Conservation (phyloP, 345 rosid genomes). For the Anastatica hierochuntica region DNA sequence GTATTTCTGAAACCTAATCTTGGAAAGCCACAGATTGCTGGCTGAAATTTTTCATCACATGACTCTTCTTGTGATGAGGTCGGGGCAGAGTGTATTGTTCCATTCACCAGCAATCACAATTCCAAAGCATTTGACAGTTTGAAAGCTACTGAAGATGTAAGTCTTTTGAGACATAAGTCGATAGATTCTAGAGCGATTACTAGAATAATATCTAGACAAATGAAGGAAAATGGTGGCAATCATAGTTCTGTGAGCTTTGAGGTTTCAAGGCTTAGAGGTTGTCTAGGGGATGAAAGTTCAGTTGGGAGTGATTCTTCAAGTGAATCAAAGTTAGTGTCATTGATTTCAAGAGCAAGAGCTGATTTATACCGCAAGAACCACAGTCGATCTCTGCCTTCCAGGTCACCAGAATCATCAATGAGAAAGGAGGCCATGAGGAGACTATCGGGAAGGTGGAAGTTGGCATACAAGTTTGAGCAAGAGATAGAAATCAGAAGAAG, state of each 20-base stretch:
- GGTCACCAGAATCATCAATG: constrained; percentile 45
- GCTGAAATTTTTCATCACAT: constrained; percentile 30
- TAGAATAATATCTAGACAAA: constrained; percentile 46
- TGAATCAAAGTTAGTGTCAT: constrained; percentile 37
- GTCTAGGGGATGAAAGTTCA: constrained; percentile 60
- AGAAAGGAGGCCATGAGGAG: constrained; percentile 72
- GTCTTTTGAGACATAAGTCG: constrained; percentile 31
- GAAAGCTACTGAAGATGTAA: constrained; percentile 29
- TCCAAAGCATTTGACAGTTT: constrained; percentile 20
- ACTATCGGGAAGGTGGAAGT: constrained; percentile 82
- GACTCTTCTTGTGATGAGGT: constrained; percentile 33
- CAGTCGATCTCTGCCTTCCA: constrained; percentile 30
- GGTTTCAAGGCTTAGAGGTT: constrained; percentile 39
- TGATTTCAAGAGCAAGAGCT: constrained; percentile 34
- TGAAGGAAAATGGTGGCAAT: constrained; percentile 29
- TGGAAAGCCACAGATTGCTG: constrained; percentile 37
- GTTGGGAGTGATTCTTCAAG: constrained; percentile 53
- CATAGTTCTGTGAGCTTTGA: constrained; percentile 31
- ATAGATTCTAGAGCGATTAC: constrained; percentile 55
- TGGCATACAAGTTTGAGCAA: constrained; percentile 46
- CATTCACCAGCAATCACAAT: constrained; percentile 16
- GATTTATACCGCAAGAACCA: constrained; percentile 29
- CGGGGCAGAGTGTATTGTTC: constrained; percentile 27
- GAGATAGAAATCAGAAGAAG: constrained; percentile 36
- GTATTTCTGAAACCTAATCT: constrained; percentile 75